Conservation (phyloP, 768 basidiomycete genomes). For the Clitopilus passeckerianus region DNA sequence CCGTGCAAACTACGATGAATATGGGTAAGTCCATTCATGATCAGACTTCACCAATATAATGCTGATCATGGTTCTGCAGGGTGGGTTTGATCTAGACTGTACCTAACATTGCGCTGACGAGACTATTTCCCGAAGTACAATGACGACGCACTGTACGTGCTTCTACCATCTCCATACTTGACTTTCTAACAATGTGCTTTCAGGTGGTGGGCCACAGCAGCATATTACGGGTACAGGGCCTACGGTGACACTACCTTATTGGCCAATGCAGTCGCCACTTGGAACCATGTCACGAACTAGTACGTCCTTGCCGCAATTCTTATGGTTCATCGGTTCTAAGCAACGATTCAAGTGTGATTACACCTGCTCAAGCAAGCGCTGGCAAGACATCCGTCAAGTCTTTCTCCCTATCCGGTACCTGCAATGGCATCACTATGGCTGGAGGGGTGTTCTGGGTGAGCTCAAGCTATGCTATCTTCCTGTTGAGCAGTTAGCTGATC, state of each 20-base stretch:
- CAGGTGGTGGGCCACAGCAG: slow-evolving; percentile 54
- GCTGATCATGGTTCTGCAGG: background rate
- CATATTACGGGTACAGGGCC: slow-evolving; percentile 42
- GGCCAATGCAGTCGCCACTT: slow-evolving; percentile 39
- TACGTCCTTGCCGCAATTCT: slow-evolving; percentile 15
- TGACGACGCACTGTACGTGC: slow-evolving; percentile 39
- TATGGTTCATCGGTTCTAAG: background rate
- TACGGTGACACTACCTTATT: slow-evolving; percentile 37
- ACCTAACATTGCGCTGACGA: background rate
- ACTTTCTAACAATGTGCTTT: background rate
- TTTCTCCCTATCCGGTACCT: slow-evolving; percentile 35
- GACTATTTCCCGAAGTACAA: slow-evolving; percentile 26
- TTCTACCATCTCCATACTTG: background rate
- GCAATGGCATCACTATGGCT: slow-evolving; percentile 43
- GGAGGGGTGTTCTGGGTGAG: slow-evolving; percentile 54
- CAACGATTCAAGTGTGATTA: slow-evolving; percentile 30
- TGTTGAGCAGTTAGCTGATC: background rate
- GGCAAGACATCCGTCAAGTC: slow-evolving; percentile 34
- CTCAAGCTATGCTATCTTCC: background rate
- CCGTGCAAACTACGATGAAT: slow-evolving; percentile 37
- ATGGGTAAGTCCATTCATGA: slow-evolving; percentile 19
- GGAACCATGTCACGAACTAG: slow-evolving; percentile 46
- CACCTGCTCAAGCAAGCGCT: slow-evolving; percentile 30
- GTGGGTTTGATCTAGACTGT: background rate
- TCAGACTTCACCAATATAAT: background rate